Base-by-base conservation (phyloP, 306 rosid genomes). In the Gynostemma pentaphyllum region DNA sequence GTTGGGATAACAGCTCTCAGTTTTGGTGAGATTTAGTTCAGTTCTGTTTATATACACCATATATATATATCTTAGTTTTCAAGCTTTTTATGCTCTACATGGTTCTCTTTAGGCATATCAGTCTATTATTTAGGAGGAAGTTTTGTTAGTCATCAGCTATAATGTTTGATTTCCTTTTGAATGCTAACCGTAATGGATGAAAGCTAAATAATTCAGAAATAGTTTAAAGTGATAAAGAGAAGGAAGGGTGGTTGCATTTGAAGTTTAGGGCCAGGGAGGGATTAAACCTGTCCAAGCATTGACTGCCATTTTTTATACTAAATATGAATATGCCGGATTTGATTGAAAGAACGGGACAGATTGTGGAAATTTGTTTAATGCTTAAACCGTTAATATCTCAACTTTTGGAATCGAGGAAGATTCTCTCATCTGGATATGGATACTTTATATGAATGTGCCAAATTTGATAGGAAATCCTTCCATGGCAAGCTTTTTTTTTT, bases 1-100 rank as follows among this genome's bases (percentile, higher is more conserved):
- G 80, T 82, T 45, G 87, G 87, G 51, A 82, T 83, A 64, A 82
- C 87, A 27, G 87, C 87, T 13, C 77, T 78, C 14, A 82, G 87
- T 60, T 77, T n/a, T 82, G 87, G 87, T 82, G 70, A 22, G 75
- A 63, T 29, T 45, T 11, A 32, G 45, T 30, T 45, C 18, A 18
- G 45, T 56, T 42, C 14, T 40, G 9, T 44, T n/a, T n/a, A n/a
- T n/a, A 29, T 7, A 15, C 49, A 8, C 32, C 12, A 44, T 8
- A 2, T 69, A 34, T 19, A 37, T 66, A n/a, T n/a, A n/a, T n/a
- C 22, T 56, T 60, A 16, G 48, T 12, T 26, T 45, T 37, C 11
- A 24, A 18, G 45, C 28, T 34, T 27, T 21, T 5, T n/a, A 59
- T 37, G 34, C 21, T 57, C 45, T 34, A 15, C 37, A 23, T 40